Evolutionary conservation across 257 asterid species (phyloP).

Genomic region (Agastache rugosa): DNA sequence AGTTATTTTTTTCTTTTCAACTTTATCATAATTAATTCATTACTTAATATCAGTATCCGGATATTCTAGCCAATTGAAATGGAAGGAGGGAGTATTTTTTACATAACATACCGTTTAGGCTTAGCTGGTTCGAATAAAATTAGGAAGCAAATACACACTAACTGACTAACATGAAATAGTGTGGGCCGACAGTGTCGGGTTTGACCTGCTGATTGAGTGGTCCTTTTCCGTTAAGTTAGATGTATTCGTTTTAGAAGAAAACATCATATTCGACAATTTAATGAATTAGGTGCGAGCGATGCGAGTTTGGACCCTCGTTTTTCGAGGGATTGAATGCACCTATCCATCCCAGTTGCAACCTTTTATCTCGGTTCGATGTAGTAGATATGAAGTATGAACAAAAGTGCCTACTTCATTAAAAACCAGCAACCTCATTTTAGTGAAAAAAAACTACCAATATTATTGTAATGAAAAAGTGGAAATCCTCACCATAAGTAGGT

Average conservation of each 20-base stretch:
- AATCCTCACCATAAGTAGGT: not conserved
- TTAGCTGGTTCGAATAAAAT: no score
- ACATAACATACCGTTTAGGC: no score
- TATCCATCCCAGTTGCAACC: conserved; percentile 18
- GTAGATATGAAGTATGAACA: not conserved
- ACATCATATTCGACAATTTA: conserved; percentile 38
- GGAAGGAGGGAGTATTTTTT: no score
- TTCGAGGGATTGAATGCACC: conserved; percentile 32
- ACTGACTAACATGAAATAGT: not conserved
- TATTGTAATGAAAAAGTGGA: not conserved
- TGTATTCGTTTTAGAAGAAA: conserved; percentile 14
- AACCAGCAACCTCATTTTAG: not conserved
- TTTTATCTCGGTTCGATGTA: no score
- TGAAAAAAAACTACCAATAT: not conserved
- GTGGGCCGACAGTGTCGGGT: conserved; percentile 11
- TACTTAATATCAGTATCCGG: no score
- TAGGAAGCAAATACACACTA: not conserved
- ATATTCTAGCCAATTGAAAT: no score
- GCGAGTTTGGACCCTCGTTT: conserved; percentile 32
- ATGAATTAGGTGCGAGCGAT: conserved; percentile 47
- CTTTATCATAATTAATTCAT: no score
- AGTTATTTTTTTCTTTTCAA: no score
- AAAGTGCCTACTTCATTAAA: not conserved
- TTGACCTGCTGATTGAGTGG: conserved; percentile 13
- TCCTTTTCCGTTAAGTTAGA: conserved; percentile 26